These are phyloP conservation scores for Magnaporthales sp. DNA, from an alignment of 2,329 filamentous ascomycete species.

Conservation along the genomic window DNA sequence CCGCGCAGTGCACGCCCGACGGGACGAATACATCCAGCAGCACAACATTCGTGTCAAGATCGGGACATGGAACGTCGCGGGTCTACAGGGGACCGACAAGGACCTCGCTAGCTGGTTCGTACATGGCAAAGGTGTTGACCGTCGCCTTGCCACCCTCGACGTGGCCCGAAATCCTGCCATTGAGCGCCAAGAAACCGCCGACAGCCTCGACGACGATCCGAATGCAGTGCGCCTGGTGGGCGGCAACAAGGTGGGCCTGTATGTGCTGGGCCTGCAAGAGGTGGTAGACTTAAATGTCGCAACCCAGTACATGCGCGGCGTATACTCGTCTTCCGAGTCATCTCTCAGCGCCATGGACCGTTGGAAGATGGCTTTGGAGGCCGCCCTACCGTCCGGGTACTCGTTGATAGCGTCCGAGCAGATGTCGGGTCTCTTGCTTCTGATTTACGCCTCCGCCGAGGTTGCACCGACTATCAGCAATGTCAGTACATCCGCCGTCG, in stretches of 20 bases:
- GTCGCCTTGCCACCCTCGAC: conserved; percentile 48
- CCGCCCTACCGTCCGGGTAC: conserved; percentile 70
- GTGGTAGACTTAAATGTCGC: conserved; percentile 78
- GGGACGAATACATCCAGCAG: conserved; percentile 68
- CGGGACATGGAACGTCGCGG: conserved; percentile 91
- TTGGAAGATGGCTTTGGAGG: conserved; percentile 72
- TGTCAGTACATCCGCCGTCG: conserved; percentile 74
- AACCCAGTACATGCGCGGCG: conserved; percentile 62
- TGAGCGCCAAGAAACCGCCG: conserved; percentile 33
- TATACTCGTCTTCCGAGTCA: conserved; percentile 57
- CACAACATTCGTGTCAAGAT: conserved; percentile 77
- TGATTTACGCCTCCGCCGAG: conserved; percentile 77
- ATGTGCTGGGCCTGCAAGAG: conserved; percentile 86
- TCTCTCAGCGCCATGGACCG: conserved; percentile 49
- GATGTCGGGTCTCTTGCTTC: conserved; percentile 72
- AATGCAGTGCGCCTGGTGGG: conserved; percentile 37
- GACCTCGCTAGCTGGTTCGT: conserved; percentile 89
- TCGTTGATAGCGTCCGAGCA: conserved; percentile 71
- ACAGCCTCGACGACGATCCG: conserved; percentile 29
- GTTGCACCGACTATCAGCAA: conserved; percentile 68
- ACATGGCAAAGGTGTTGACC: conserved; percentile 60
- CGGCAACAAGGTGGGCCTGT: conserved; percentile 71
- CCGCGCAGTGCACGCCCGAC: conserved; percentile 60
- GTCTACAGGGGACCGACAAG: conserved; percentile 74
- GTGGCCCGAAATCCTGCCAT: conserved; percentile 30